Evolutionary conservation across 1,284 basidiomycete species (phyloP).

Genomic region (Sporisorium reilianum): DNA sequence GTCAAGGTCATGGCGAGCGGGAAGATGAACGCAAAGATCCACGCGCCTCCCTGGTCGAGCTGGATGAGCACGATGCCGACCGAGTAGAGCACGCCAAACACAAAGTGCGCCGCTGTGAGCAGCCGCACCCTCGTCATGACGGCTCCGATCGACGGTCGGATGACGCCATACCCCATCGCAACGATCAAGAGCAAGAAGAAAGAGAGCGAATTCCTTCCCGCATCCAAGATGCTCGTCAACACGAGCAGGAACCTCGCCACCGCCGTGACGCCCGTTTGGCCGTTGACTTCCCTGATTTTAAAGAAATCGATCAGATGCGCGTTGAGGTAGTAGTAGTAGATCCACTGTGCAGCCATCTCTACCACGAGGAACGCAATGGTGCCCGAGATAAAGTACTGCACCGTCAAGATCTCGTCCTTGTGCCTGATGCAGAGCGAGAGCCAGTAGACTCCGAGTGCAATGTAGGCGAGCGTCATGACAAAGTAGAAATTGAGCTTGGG

Average conservation of each 20-base stretch:
- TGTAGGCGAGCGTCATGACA: conserved; percentile 82
- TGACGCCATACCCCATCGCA: conserved; percentile 68
- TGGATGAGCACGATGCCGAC: conserved; percentile 74
- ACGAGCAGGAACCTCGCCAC: conserved; percentile 62
- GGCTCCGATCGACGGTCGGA: conserved; percentile 79
- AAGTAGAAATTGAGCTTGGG: conserved; percentile 98
- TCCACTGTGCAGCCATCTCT: conserved; percentile 82
- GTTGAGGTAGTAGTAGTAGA: conserved; percentile 64
- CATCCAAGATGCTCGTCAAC: conserved; percentile 79
- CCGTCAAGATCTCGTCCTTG: conserved; percentile 75
- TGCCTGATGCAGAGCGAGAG: conserved; percentile 85
- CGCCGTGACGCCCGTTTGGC: conserved; percentile 47
- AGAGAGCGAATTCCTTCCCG: conserved; percentile 89
- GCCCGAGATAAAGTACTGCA: conserved; percentile 91
- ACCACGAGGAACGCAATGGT: conserved; percentile 88
- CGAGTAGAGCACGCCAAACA: conserved; percentile 84
- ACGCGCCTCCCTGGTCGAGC: conserved; percentile 75
- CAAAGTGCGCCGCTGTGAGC: conserved; percentile 84
- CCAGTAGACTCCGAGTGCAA: conserved; percentile 80
- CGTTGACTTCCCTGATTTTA: conserved; percentile 52
- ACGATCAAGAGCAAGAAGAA: conserved; percentile 96
- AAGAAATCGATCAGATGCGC: conserved; percentile 60
- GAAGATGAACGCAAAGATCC: conserved; percentile 76
- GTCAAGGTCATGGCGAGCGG: conserved; percentile 93
- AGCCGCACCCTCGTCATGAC: conserved; percentile 83